Percentiles rank a stretch among this genome's conserved stretches.
These are phyloP conservation scores for Xylariales sp. DNA, from an alignment of 2,329 filamentous ascomycete genomes.

Conservation along the genomic window DNA sequence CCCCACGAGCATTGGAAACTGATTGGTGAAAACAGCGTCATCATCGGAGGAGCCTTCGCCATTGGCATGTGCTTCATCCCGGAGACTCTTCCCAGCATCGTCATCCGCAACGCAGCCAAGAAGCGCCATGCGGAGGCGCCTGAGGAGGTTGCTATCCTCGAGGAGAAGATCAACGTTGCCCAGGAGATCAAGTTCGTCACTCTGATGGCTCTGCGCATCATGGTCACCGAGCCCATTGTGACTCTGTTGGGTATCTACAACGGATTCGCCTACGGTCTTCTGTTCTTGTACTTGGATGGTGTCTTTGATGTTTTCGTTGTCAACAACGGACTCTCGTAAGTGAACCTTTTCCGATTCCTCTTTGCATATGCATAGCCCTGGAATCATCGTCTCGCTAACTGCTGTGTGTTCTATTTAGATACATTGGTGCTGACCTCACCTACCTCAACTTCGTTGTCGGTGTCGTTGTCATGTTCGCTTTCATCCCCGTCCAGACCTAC, in stretches of 20 bases:
- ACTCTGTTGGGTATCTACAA: conserved; percentile 33
- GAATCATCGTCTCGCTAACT: not conserved
- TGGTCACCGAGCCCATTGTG: conserved; percentile 37
- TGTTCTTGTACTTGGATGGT: conserved; percentile 37
- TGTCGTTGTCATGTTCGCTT: conserved; percentile 33
- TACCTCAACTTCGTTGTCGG: conserved; percentile 38
- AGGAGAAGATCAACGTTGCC: conserved; percentile 28
- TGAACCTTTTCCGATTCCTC: too few species aligned
- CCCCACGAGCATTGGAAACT: too few species aligned
- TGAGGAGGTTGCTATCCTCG: conserved; percentile 24
- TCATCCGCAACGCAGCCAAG: conserved; percentile 28
- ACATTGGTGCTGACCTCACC: conserved; percentile 32
- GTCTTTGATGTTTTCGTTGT: conserved; percentile 37
- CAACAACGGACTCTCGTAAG: conserved; percentile 33
- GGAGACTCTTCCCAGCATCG: conserved; percentile 33
- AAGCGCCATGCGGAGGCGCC: conserved; percentile 23
- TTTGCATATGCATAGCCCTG: not conserved
- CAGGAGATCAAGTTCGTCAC: conserved; percentile 33
- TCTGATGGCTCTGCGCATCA: conserved; percentile 36
- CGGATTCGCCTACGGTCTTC: conserved; percentile 35
- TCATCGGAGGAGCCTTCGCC: conserved; percentile 31
- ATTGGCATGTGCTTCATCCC: conserved; percentile 31
- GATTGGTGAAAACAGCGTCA: conserved; percentile 19
- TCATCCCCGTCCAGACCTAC: conserved; percentile 36
- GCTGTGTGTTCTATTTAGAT: conserved; percentile 16